Base-by-base conservation (phyloP, 768 basidiomycete genomes). In the Suillus plorans region DNA sequence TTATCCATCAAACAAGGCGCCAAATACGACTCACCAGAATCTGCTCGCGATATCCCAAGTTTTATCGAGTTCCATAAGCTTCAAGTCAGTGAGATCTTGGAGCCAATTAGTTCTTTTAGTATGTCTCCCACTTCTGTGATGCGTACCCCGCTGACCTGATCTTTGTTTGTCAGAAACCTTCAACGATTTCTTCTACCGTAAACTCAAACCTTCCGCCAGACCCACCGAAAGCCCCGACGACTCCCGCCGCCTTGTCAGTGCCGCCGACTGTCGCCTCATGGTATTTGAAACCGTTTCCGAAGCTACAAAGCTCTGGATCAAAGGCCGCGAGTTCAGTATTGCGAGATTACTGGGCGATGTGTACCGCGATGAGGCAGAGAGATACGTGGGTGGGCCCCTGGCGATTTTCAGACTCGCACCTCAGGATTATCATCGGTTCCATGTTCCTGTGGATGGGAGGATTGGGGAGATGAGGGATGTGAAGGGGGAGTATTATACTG, bases 261-360 rank as follows among this genome's bases (percentile, higher is more conserved):
- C 87, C n/a, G 97, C 96, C 2, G 97, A 99, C 79, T 98, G 93
- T 73, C 90, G 97, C n/a, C 84, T 97, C 66, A 95, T 98, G 90
- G 87, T 90, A 1, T 99, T 99, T 76, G 89, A 92, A 75, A 90
- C 87, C 0, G 89, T 97, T 9, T 80, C 78, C 57, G 92, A 94
- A 63, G 97, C 97, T 1, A 97, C 95, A 2, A 81, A 83, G 28
- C 79, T 99, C 0, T 99, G 97, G 97, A 97, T 99, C 79, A 98
- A 99, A 72, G 97, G 97, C 4, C 88, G 95, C 50, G 95, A 97
- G 69, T 99, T 99, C 73, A 89, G 88, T 2, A 83, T 98, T 4
- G 83, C 78, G 6, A 84, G 89, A 2, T 81, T 99, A 41, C 84
- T 99, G 0, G 96, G 96, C 0, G 90, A 92, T 4, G 79, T 77